phyloP scores from a whole-genome alignment of 176 grass and related monocot species.

The Juncus effusus region DNA sequence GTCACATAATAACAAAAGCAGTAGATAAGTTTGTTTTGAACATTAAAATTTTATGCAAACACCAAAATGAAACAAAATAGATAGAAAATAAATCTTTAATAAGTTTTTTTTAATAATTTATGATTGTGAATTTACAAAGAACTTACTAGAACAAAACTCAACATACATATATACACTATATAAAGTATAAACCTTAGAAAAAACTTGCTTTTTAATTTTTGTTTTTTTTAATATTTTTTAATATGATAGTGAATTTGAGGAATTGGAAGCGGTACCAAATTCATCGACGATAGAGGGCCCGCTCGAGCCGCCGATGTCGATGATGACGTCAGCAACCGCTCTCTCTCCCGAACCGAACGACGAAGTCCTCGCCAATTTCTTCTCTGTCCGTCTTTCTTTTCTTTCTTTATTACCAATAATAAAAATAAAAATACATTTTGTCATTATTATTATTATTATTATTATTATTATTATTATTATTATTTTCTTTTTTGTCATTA shows the following conservation, averaged over 20 bases:
- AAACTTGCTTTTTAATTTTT: no score
- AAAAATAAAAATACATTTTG: neutral
- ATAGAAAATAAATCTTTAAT: no score
- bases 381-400: constrained; percentile 44
- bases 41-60: no score
- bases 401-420: constrained; percentile 4
- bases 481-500: neutral
- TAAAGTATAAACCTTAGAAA: no score
- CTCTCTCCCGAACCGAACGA: constrained; percentile 24
- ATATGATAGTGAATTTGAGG: constrained; percentile 63
- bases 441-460: neutral
- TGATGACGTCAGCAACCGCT: constrained; percentile 33
- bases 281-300: constrained; percentile 66
- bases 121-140: no score
- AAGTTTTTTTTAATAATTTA: no score
- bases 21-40: no score
- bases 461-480: neutral
- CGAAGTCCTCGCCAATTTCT: constrained; percentile 52
- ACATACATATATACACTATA: no score
- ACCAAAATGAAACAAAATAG: no score
- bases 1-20: no score
- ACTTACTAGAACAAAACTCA: no score
- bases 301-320: constrained; percentile 46
- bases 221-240: neutral
- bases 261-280: constrained; percentile 69